Evolutionary conservation across 495 filamentous ascomycete genomes (phyloP), one percentile per base, ranked within the genome.

Genomic region (Talaromyces stipitatus): DNA sequence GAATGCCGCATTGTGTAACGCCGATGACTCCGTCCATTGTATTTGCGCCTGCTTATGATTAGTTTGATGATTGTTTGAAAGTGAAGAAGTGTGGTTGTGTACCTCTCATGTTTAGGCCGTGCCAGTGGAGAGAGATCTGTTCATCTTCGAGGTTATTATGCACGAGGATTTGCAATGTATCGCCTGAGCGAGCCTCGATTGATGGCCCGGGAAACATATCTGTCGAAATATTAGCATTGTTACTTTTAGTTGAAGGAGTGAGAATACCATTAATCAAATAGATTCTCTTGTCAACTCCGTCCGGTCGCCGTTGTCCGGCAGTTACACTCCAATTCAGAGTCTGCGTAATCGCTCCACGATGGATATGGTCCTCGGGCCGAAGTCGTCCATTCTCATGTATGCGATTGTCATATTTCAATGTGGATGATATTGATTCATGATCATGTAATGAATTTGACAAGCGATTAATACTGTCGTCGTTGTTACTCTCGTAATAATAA

Each of bases 91-190:
- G 5, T 48, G 27, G 16, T 30, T 33, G n/a, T n/a, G 26, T 83
- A 61, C 79, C 80, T 51, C 83, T 68, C 60, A 89, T 83, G 67
- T 84, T 86, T 26, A 92, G 72, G 7, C 90, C 90, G 67, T 95
- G 90, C 73, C 88, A 95, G 71, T 95, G 90, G 2, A 92, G 63
- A 47, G 84, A 80, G 6, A 88, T 82, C 10, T 77, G 70, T 58
- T 90, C 79, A 54, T 91, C 83, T 30, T 79, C 79, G 7, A 92
- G 72, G 24, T 76, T 71, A 70, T 92, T 95, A 47, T 80, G 71
- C 47, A 89, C 80, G 43, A 84, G 83, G 55, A 92, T 79, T 30
- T 91, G 68, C 30, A 95, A 60, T 7, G 74, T 79, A 69, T 92
- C 90, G 46, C 88, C 88, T 0, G 71, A 69, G 33, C 71, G 69